phyloP scores from a whole-genome alignment of 306 rosid species.

The Cercis canadensis region DNA sequence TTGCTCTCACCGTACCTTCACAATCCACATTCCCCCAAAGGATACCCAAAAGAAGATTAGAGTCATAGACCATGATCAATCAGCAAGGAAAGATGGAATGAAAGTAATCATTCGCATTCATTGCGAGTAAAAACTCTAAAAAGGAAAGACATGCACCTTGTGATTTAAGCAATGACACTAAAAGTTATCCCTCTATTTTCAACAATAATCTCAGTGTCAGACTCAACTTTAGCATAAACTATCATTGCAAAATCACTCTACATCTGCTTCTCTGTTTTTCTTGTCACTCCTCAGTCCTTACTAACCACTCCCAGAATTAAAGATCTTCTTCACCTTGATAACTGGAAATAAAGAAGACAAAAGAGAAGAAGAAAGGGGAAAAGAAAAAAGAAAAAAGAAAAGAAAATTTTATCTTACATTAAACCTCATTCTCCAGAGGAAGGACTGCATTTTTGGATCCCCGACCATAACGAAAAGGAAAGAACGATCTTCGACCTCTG shows the following conservation, averaged over 20 bases:
- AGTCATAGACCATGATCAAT: conserved; percentile 24
- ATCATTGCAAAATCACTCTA: conserved; percentile 36
- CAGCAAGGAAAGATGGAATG: conserved; percentile 26
- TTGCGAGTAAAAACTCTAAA: conserved; percentile 40
- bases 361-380: neutral
- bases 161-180: conserved; percentile 47
- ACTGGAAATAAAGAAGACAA: conserved; percentile 9
- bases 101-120: conserved; percentile 49
- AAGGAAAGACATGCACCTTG: conserved; percentile 30
- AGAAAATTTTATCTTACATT: conserved; percentile 17
- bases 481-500: conserved; percentile 58
- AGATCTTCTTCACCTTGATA: conserved; percentile 28
- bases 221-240: conserved; percentile 22
- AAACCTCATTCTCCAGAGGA: conserved; percentile 52
- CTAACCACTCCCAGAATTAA: conserved; percentile 12
- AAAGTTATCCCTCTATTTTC: conserved; percentile 35
- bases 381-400: too few species aligned
- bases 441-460: conserved; percentile 52
- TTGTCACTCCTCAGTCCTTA: too few species aligned
- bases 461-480: conserved; percentile 61
- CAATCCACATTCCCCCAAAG: conserved; percentile 18
- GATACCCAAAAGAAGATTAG: conserved; percentile 19
- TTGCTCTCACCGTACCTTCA: conserved; percentile 2
- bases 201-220: conserved; percentile 31
- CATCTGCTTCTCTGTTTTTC: conserved; percentile 14